Percentiles rank a stretch among this genome's conserved stretches.
Evolutionary conservation across 306 rosid species (phyloP).

Genomic region (Prunus dulcis): DNA sequence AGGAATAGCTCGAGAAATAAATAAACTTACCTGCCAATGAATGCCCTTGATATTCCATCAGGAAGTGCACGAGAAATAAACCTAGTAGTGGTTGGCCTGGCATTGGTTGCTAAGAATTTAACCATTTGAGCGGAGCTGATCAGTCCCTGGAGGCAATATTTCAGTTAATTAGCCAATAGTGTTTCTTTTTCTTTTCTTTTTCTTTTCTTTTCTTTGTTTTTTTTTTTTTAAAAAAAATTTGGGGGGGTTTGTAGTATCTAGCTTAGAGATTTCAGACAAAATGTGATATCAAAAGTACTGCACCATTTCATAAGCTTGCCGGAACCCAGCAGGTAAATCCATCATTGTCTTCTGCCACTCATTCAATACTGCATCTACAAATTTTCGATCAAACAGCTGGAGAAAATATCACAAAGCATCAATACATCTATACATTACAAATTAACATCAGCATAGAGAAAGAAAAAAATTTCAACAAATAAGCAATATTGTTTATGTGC

Average conservation of each 20-base stretch:
- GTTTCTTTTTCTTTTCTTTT: background rate
- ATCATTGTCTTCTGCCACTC: slow-evolving; percentile 95
- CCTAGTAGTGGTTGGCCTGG: slow-evolving; percentile 88
- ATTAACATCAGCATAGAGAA: slow-evolving; percentile 8
- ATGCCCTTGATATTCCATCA: slow-evolving; percentile 81
- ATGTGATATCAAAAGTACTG: slow-evolving; percentile 19
- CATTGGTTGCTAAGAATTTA: slow-evolving; percentile 71
- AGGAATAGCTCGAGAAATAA: background rate
- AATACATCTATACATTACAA: slow-evolving; percentile 20
- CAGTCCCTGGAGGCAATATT: slow-evolving; percentile 61
- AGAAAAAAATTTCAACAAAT: background rate
- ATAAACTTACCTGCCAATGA: slow-evolving; percentile 83
- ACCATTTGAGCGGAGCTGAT: slow-evolving; percentile 99
- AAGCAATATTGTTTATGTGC: background rate
- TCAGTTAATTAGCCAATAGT: slow-evolving; percentile 33
- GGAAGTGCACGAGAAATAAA: slow-evolving; percentile 72
- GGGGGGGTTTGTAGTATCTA: background rate
- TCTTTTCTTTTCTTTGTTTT: background rate
- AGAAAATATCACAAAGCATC: slow-evolving; percentile 28
- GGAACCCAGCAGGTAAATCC: slow-evolving; percentile 98
- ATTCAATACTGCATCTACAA: slow-evolving; percentile 85
- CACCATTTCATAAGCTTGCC: slow-evolving; percentile 98
- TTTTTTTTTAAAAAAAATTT: no score
- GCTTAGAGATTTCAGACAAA: slow-evolving; percentile 7
- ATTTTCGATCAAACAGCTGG: slow-evolving; percentile 92